phyloP scores from a whole-genome alignment of 78 protist species.

The Guillardia theta region DNA sequence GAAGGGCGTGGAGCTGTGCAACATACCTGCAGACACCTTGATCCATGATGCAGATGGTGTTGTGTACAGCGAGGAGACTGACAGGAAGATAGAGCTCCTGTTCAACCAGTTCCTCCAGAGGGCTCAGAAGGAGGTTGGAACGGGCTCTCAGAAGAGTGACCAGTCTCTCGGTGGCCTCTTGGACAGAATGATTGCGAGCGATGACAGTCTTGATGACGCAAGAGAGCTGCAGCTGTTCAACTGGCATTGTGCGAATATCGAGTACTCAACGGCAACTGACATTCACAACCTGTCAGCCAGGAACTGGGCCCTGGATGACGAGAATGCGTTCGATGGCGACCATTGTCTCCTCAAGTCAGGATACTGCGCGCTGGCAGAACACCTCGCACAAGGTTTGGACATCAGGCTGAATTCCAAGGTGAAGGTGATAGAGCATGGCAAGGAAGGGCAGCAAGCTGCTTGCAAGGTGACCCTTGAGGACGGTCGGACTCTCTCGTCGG shows the following conservation, averaged over 20 bases:
- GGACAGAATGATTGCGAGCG: not conserved
- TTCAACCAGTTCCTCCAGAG: not conserved
- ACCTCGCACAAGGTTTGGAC: not conserved
- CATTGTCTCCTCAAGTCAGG: not conserved
- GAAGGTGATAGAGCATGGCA: not conserved
- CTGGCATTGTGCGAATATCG: slow-evolving; percentile 22
- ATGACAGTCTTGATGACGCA: not conserved
- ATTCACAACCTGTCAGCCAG: not conserved
- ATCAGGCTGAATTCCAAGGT: not conserved
- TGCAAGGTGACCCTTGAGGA: too few relatives aligned
- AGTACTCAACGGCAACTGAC: not conserved
- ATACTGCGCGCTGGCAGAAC: not conserved
- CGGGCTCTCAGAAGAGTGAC: not conserved
- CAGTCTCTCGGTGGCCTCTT: not conserved
- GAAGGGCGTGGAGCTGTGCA: not conserved
- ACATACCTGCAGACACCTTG: not conserved
- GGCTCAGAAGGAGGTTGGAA: not conserved
- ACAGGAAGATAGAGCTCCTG: not conserved
- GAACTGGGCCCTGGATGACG: slow-evolving; percentile 26
- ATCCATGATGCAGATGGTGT: not conserved
- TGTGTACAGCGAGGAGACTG: not conserved
- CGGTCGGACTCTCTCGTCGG: too few relatives aligned
- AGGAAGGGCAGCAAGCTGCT: too few relatives aligned
- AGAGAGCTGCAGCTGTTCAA: not conserved
- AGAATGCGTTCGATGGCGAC: not conserved